Evolutionary conservation across 169 alveolate genomes (phyloP), one percentile per base, ranked within the genome.

Genomic region (Cryptosporidium felis): DNA sequence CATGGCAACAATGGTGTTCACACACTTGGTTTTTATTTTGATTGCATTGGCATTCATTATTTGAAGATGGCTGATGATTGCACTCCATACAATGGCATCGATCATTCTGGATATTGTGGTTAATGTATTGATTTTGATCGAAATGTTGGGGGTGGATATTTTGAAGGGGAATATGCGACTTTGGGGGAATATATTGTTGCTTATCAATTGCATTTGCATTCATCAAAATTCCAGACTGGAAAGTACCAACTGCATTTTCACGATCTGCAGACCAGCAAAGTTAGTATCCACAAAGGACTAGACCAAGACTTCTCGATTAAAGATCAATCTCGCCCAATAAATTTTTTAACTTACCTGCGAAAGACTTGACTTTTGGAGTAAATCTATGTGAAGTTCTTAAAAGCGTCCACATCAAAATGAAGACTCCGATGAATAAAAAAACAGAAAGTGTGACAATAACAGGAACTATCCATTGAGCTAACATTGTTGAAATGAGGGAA

Each of bases 401-500:
- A 14, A 74, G 61, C 14, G 85, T 51, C 85, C 85, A 74, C 65
- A 74, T 32, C n/a, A 74, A 42, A 2, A 53, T 49, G 10, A 74
- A 53, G 26, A 74, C 36, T 36, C 74, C 26, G 14, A 74, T 38
- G 5, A 38, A 36, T 26, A 74, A 18, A 34, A 74, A 56, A 34
- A 74, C 60, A 1, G 60, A 36, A 4, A 74, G 65, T 10, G 85
- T 74, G 14, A 53, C 58, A 30, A 74, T 51, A 3, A 74, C 85
- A 12, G 85, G 85, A 36, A 74, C 60, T 14, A 74, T 74, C 85
- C 85, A 74, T 18, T 40, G 16, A 16, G 85, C 85, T 40, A 74
- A 40, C 85, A 74, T 74, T 10, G 12, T 58, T 63, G 6, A n/a
- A 18, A 21, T n/a, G n/a, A n/a, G n/a, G n/a, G n/a, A n/a, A n/a